Conservation (phyloP, 2,329 filamentous ascomycete species). For the Talaromyces sp. region DNA sequence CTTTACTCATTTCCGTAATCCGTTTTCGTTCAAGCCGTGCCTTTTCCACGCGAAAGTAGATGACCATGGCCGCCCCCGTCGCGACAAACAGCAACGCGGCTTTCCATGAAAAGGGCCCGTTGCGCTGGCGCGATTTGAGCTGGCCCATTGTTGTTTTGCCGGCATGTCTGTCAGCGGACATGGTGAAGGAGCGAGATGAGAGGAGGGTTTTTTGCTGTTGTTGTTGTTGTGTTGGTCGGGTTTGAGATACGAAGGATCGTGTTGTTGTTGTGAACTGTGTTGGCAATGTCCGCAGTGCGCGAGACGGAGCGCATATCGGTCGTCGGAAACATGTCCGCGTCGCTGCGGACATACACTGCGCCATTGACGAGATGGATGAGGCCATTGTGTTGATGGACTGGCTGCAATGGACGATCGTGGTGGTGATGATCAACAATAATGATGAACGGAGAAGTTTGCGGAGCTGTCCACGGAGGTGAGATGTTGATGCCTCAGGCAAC, state of each 20-base stretch:
- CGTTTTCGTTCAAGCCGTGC: constrained; percentile 81
- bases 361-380: neutral
- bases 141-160: constrained; percentile 33
- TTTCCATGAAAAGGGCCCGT: constrained; percentile 81
- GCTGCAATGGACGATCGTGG: neutral
- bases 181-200: constrained; percentile 21
- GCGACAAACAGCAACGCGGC: constrained; percentile 78
- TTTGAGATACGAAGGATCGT: neutral
- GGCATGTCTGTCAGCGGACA: constrained; percentile 17
- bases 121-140: constrained; percentile 33
- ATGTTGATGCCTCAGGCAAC: too few species aligned
- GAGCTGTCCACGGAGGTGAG: too few species aligned
- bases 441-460: neutral
- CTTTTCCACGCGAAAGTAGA: constrained; percentile 94
- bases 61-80: constrained; percentile 69
- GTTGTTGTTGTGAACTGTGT: neutral
- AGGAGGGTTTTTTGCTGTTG: constrained; percentile 9
- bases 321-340: neutral
- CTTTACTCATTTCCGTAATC: constrained; percentile 87
- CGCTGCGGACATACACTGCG: neutral
- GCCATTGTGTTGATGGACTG: neutral
- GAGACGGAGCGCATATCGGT: neutral
- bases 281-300: neutral
- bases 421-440: neutral
- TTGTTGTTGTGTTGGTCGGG: neutral